phyloP scores from a whole-genome alignment of 2,329 filamentous ascomycete genomes.

The Neocatenulostroma microsporum region DNA sequence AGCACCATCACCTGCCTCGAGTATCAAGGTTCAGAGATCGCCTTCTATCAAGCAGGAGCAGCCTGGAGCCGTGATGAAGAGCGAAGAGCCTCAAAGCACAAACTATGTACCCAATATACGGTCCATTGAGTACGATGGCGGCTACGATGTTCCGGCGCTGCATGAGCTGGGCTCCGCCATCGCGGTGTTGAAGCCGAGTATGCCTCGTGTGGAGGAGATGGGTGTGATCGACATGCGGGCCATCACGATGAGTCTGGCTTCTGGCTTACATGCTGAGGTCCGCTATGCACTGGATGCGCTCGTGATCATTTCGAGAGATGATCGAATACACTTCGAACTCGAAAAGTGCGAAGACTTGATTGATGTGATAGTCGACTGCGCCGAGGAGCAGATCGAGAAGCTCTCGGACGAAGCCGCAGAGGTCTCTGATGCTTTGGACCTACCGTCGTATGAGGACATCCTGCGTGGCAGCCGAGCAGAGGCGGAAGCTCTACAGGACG shows the following conservation, averaged over 20 bases:
- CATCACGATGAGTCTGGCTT: slow-evolving; percentile 80
- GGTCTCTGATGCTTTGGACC: slow-evolving; percentile 75
- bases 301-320: slow-evolving; percentile 60
- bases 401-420: slow-evolving; percentile 79
- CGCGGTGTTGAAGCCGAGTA: slow-evolving; percentile 60
- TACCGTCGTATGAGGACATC: slow-evolving; percentile 82
- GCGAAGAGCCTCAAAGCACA: slow-evolving; percentile 26
- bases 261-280: slow-evolving; percentile 83
- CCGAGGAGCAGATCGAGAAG: slow-evolving; percentile 76
- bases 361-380: slow-evolving; percentile 82
- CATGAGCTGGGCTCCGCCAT: slow-evolving; percentile 60
- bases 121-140: slow-evolving; percentile 47
- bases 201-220: slow-evolving; percentile 67
- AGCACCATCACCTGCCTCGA: slow-evolving; percentile 23
- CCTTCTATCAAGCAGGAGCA: slow-evolving; percentile 25
- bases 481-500: slow-evolving; percentile 61
- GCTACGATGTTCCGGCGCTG: slow-evolving; percentile 60
- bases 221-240: slow-evolving; percentile 86
- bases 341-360: slow-evolving; percentile 78
- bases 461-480: slow-evolving; percentile 59
- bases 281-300: slow-evolving; percentile 81
- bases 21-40: slow-evolving; percentile 21
- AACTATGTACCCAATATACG: slow-evolving; percentile 23
- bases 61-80: slow-evolving; percentile 23
- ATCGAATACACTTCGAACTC: slow-evolving; percentile 57